Evolutionary conservation across 2,329 filamentous ascomycete species (phyloP).

Genomic region (Pseudogymnoascus sp.): DNA sequence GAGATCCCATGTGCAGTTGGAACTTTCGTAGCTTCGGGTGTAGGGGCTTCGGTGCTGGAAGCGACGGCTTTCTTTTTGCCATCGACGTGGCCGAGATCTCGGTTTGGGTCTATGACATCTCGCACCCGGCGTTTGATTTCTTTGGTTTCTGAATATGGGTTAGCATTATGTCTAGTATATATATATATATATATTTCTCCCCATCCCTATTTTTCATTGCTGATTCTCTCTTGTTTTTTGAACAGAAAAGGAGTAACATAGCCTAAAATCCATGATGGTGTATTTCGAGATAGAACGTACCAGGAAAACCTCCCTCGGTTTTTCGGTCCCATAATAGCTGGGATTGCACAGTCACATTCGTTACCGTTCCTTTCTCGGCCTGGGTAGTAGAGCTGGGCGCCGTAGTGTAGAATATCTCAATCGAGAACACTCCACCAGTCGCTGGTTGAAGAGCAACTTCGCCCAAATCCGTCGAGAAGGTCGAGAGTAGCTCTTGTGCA

Average conservation of each 20-base stretch:
- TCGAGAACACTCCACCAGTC: conserved; percentile 74
- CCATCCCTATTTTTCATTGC: not conserved
- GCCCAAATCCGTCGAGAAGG: conserved; percentile 73
- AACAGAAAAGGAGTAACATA: not conserved
- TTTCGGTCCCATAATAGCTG: conserved; percentile 81
- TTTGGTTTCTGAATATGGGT: conserved; percentile 58
- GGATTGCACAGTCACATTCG: conserved; percentile 25
- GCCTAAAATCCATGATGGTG: not conserved
- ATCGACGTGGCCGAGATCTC: conserved; percentile 74
- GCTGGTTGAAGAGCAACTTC: conserved; percentile 81
- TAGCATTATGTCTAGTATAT: not conserved
- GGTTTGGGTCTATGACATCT: conserved; percentile 69
- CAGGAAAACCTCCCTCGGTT: conserved; percentile 76
- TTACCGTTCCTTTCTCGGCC: conserved; percentile 13
- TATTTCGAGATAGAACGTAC: conserved; percentile 31
- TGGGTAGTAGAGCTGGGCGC: conserved; percentile 20
- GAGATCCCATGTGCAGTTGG: not conserved
- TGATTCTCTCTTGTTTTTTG: no score
- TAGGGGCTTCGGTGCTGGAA: not conserved
- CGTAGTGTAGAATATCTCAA: conserved; percentile 48
- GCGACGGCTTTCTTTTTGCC: conserved; percentile 16
- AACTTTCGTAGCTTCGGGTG: not conserved
- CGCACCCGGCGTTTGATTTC: conserved; percentile 77
- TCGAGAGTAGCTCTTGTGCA: conserved; percentile 90
- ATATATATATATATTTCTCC: not conserved